phyloP scores from a whole-genome alignment of 1,284 basidiomycete species.

The Caloboletus firmus region DNA sequence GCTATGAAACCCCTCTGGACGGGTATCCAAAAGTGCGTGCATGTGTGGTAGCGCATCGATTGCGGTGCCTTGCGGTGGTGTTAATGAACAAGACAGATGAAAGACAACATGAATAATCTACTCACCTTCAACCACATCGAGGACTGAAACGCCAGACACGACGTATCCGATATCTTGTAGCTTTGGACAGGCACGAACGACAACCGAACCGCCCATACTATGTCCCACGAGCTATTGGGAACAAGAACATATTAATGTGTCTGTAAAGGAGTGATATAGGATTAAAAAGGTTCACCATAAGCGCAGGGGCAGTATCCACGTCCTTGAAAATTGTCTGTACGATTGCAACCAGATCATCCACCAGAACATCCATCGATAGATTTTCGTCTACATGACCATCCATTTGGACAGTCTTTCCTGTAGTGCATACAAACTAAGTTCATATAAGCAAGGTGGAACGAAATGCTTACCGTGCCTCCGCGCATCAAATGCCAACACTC shows the following conservation, averaged over 20 bases:
- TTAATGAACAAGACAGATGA: background rate
- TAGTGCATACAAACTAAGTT: background rate
- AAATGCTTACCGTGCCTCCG: slow-evolving; percentile 78
- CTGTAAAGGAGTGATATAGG: background rate
- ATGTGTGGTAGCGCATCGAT: slow-evolving; percentile 90
- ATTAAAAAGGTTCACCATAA: slow-evolving; percentile 54
- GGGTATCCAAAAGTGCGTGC: slow-evolving; percentile 81
- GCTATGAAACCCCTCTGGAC: slow-evolving; percentile 83
- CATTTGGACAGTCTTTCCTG: slow-evolving; percentile 63
- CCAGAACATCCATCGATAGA: slow-evolving; percentile 70
- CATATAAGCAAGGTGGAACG: background rate
- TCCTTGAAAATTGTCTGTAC: slow-evolving; percentile 71
- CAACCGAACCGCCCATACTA: slow-evolving; percentile 89
- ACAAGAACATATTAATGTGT: slow-evolving; percentile 1
- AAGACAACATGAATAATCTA: background rate
- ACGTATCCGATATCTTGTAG: slow-evolving; percentile 69
- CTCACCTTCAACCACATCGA: slow-evolving; percentile 95
- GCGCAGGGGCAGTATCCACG: slow-evolving; percentile 57
- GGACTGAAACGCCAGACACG: slow-evolving; percentile 81
- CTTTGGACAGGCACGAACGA: slow-evolving; percentile 66
- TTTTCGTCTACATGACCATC: slow-evolving; percentile 52
- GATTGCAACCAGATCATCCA: slow-evolving; percentile 70
- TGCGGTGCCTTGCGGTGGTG: slow-evolving; percentile 70
- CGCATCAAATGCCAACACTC: slow-evolving; percentile 83
- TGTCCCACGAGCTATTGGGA: slow-evolving; percentile 73